phyloP scores from a whole-genome alignment of 2,329 filamentous ascomycete genomes.

The Leptographium lundbergii region DNA sequence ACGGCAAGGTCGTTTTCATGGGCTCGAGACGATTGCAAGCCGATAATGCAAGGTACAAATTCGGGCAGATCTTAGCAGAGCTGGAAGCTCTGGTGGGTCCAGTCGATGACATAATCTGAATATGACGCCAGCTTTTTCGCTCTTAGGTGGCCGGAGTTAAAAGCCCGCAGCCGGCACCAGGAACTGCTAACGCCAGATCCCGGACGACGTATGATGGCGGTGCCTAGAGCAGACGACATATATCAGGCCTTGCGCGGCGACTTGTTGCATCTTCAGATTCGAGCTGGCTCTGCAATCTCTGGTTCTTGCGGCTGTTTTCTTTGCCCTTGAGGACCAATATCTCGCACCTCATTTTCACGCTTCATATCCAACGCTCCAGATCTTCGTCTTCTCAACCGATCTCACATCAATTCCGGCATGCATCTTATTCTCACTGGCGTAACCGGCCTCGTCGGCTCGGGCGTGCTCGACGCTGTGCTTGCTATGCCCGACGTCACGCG shows the following conservation, averaged over 20 bases:
- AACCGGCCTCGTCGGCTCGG: conserved; percentile 52
- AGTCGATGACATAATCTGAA: background rate
- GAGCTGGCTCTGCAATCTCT: background rate
- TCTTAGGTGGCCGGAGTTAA: background rate
- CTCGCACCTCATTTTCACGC: background rate
- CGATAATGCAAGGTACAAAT: no score
- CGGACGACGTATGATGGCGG: background rate
- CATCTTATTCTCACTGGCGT: conserved; percentile 58
- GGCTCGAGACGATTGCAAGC: no score
- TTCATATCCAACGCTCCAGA: background rate
- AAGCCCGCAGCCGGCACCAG: background rate
- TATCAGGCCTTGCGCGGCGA: background rate
- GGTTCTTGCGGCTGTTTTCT: background rate
- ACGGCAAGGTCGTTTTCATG: no score
- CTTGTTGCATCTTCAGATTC: no score
- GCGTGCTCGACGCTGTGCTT: conserved; percentile 49
- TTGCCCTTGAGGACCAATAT: background rate
- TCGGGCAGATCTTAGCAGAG: no score
- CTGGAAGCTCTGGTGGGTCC: background rate
- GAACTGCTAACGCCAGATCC: background rate
- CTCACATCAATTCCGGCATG: conserved; percentile 24
- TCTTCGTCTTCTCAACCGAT: background rate
- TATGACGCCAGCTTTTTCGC: background rate
- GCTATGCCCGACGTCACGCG: conserved; percentile 42
- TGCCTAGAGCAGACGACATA: background rate